These are phyloP conservation scores for Cordyceps cateniannulata DNA, from an alignment of 2,329 filamentous ascomycete genomes.

Conservation along the genomic window DNA sequence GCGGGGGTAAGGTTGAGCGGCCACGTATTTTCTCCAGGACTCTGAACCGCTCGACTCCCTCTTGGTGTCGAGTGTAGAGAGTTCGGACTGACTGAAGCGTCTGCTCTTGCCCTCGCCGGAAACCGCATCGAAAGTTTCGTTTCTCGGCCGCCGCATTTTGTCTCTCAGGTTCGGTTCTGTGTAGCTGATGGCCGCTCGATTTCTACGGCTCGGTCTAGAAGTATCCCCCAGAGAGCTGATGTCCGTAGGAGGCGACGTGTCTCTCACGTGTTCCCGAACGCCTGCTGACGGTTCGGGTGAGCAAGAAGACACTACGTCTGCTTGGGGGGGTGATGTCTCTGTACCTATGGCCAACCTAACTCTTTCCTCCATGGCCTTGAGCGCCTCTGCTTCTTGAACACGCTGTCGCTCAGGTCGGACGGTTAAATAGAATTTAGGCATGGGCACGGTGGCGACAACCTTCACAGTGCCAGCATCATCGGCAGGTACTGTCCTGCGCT, in stretches of 20 bases:
- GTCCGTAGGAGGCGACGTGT: conserved; percentile 55
- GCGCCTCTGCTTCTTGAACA: conserved; percentile 17
- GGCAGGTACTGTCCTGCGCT: conserved; percentile 30
- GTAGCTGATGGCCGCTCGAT: conserved; percentile 66
- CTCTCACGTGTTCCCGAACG: conserved; percentile 31
- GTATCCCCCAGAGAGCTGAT: conserved; percentile 50
- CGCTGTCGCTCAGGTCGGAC: conserved; percentile 18
- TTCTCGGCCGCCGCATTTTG: conserved; percentile 78
- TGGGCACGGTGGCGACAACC: conserved; percentile 21
- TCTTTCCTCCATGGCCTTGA: conserved; percentile 11
- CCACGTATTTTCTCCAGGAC: conserved; percentile 25
- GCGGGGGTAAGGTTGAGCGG: conserved; percentile 5
- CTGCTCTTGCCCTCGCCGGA: conserved; percentile 52
- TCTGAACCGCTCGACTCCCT: conserved; percentile 26
- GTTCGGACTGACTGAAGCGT: conserved; percentile 31
- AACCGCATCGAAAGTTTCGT: conserved; percentile 69
- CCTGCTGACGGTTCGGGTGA: conserved; percentile 41
- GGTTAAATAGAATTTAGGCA: conserved; percentile 21
- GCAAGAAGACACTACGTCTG: conserved; percentile 37
- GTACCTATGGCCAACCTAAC: conserved; percentile 15
- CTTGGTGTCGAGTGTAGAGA: conserved; percentile 26
- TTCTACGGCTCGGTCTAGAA: conserved; percentile 59
- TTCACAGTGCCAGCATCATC: conserved; percentile 37
- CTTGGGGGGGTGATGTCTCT: conserved; percentile 27
- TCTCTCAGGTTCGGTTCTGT: conserved; percentile 74